Conservation (phyloP, 371 early-diverging fungal species). For the Lichtheimia corymbifera region DNA sequence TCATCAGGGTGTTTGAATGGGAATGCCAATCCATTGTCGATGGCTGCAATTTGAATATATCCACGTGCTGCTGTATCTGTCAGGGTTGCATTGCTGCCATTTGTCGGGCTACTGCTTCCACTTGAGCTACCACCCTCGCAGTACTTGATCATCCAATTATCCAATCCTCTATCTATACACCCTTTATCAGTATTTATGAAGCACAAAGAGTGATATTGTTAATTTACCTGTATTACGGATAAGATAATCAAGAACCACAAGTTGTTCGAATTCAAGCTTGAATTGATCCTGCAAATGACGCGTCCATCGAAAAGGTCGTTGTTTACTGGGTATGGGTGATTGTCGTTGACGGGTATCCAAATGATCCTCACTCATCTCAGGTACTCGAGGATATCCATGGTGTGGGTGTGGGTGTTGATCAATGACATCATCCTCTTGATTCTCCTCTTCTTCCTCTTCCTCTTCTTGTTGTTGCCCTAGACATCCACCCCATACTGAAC, state of each 20-base stretch:
- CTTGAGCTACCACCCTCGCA: conserved; percentile 44
- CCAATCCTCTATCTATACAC: conserved; percentile 72
- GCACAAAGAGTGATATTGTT: background rate
- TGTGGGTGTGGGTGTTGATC: conserved; percentile 4
- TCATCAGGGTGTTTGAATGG: conserved; percentile 93
- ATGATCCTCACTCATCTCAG: too few species aligned
- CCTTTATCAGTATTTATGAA: background rate
- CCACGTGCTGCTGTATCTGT: conserved; percentile 12
- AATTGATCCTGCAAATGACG: conserved; percentile 68
- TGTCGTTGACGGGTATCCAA: background rate
- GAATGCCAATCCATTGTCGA: conserved; percentile 92
- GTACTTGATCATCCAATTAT: conserved; percentile 90
- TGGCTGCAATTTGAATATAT: conserved; percentile 76
- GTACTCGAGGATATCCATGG: background rate
- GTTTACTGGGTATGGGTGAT: conserved; percentile 13
- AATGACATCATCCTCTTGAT: conserved; percentile 14
- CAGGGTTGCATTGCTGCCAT: conserved; percentile 21
- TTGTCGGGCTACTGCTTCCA: conserved; percentile 23
- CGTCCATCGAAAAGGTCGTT: conserved; percentile 60
- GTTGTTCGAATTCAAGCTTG: conserved; percentile 78
- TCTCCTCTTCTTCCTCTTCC: conserved; percentile 7
- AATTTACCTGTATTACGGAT: conserved; percentile 84
- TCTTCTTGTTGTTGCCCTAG: conserved; percentile 19
- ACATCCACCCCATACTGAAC: conserved; percentile 41
- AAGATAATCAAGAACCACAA: conserved; percentile 86